Evolutionary conservation across 345 rosid species (phyloP), one percentile per base, ranked within the genome.

Genomic region (Euclidium syriacum): DNA sequence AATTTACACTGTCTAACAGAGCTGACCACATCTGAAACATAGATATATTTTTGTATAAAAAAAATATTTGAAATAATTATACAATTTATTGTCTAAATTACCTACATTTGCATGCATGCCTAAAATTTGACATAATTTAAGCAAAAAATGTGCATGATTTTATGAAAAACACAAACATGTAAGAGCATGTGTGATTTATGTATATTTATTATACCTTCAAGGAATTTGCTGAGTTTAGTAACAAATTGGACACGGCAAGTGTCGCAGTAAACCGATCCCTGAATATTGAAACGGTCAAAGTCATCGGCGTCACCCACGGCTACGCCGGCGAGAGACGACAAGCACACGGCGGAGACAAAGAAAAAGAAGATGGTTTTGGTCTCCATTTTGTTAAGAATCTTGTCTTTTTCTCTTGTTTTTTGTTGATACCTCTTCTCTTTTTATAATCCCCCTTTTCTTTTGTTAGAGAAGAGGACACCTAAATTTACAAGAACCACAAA

Each of bases 181-280:
- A n/a, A n/a, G n/a, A n/a, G n/a, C 22, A 19, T 30, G 10, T 46
- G 30, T 24, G 17, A 6, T 40, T 1, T 23, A 53, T 0, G 15
- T 22, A 36, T 12, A 3, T 0, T 7, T 8, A 1, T 35, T 16
- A 9, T 58, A 78, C 86, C 85, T 64, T 34, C 24, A 46, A 80
- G 68, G 79, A 58, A 71, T 19, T 73, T 25, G 75, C 80, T 78
- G 72, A 83, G 33, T 10, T 66, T 52, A 66, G 87, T 82, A 12
- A 72, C 3, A 77, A 86, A 86, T 64, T 81, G 83, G 65, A 75
- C 59, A 27, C 83, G 85, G 65, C 90, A 86, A 39, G 81, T 81
- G 69, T 82, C 90, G 22, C 85, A 81, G 44, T 80, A 81, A 35
- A 86, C 85, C 16, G 68, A 57, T 48, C 95, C 85, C 20, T 77